phyloP scores from a whole-genome alignment of 257 asterid genomes.

The Eustoma russellianum region DNA sequence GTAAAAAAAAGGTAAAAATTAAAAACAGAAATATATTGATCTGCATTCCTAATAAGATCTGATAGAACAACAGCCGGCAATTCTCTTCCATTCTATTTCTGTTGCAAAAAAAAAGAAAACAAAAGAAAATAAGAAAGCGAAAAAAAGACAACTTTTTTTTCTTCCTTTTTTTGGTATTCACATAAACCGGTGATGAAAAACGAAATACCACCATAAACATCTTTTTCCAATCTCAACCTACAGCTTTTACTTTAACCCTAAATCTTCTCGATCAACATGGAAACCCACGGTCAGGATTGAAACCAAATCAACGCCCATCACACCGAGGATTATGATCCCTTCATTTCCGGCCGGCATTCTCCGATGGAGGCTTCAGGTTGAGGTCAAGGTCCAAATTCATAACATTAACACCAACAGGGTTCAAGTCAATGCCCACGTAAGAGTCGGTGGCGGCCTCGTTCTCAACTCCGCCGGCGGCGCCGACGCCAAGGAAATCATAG shows the following conservation, averaged over 20 bases:
- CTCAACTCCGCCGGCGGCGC: conserved; percentile 4
- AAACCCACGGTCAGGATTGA: too few species aligned
- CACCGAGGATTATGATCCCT: too few species aligned
- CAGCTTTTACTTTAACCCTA: too few species aligned
- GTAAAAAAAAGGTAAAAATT: too few species aligned
- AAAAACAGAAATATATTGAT: too few species aligned
- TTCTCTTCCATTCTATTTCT: conserved; percentile 7
- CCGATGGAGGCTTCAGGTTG: conserved; percentile 12
- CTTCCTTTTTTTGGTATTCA: too few species aligned
- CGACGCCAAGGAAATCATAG: conserved; percentile 9
- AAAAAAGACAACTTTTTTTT: neutral
- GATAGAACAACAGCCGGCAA: conserved; percentile 13
- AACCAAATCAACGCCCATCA: too few species aligned
- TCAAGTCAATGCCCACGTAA: conserved; percentile 17
- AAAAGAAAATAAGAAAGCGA: neutral
- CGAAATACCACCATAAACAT: too few species aligned
- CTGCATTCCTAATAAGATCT: neutral
- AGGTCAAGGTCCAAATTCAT: conserved; percentile 15
- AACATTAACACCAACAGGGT: neutral
- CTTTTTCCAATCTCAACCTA: too few species aligned
- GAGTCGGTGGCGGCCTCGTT: conserved; percentile 19
- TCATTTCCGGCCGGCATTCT: neutral
- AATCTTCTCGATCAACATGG: neutral
- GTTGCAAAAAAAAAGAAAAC: conserved; percentile 10
- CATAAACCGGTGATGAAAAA: too few species aligned